Conservation (phyloP, 2,329 filamentous ascomycete species). For the Exophiala oligosperma region DNA sequence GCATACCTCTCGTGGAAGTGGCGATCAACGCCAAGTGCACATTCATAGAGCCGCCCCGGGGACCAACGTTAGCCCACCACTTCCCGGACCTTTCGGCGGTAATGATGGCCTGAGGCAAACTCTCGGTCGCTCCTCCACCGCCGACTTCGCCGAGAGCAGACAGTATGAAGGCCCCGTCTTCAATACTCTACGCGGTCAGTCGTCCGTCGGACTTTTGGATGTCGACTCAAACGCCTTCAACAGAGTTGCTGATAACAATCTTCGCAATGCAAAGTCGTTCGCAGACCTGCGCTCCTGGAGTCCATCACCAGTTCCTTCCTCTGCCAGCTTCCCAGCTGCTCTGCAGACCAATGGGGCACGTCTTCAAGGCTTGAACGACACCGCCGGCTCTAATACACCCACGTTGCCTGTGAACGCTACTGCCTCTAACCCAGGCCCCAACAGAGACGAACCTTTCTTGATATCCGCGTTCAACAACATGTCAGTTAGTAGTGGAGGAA, state of each 20-base stretch:
- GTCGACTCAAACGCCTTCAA: conserved; percentile 70
- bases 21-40: conserved; percentile 85
- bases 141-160: conserved; percentile 85
- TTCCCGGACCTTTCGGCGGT: conserved; percentile 52
- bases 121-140: conserved; percentile 91
- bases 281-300: conserved; percentile 94
- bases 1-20: conserved; percentile 85
- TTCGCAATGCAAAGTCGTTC: conserved; percentile 93
- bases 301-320: conserved; percentile 86
- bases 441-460: conserved; percentile 58
- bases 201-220: conserved; percentile 78
- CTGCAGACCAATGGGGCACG: conserved; percentile 64
- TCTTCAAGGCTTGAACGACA: conserved; percentile 58
- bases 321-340: conserved; percentile 77
- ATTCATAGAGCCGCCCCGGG: conserved; percentile 63
- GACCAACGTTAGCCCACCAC: conserved; percentile 59
- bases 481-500: conserved; percentile 45
- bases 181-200: conserved; percentile 63
- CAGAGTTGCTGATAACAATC: conserved; percentile 64
- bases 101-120: conserved; percentile 78
- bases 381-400: conserved; percentile 63
- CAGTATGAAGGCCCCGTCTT: conserved; percentile 72
- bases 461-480: conserved; percentile 65
- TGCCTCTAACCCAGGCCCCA: conserved; percentile 46
- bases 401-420: conserved; percentile 61